A percentile compares a stretch with the other conserved stretches of the same genome.
phyloP scores from a whole-genome alignment of 2,329 filamentous ascomycete species.

The Alternaria sp. region DNA sequence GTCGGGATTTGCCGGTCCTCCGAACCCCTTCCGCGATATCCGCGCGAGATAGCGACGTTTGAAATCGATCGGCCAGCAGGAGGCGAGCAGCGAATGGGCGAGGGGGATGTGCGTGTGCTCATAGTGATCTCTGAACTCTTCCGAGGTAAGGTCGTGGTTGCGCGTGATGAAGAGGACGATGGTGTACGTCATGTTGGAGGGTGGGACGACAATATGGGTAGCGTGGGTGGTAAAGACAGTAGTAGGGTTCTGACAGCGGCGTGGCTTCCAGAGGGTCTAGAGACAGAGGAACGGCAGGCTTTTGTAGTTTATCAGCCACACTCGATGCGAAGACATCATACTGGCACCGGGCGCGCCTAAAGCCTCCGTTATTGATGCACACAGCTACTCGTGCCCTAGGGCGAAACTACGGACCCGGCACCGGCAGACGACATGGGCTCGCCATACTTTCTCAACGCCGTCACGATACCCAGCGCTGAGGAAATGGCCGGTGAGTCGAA shows the following conservation, averaged over 20 bases:
- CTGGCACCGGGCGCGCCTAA: constrained; percentile 5
- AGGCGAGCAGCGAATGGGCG: constrained; percentile 22
- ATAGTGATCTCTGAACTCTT: constrained; percentile 37
- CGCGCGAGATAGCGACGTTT: constrained; percentile 38
- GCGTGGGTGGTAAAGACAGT: background rate
- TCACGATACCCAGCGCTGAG: background rate
- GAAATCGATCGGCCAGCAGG: constrained; percentile 27
- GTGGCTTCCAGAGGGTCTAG: constrained; percentile 16
- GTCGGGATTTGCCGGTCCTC: constrained; percentile 30
- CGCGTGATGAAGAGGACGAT: constrained; percentile 36
- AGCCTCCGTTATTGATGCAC: constrained; percentile 1
- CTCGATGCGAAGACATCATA: background rate
- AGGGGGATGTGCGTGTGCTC: constrained; percentile 38
- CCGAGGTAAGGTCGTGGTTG: constrained; percentile 24
- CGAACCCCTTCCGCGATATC: constrained; percentile 33
- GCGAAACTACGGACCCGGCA: constrained; percentile 6
- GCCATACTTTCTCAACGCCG: constrained; percentile 3
- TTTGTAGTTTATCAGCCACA: constrained; percentile 11
- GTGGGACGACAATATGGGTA: background rate
- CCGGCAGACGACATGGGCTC: constrained; percentile 13
- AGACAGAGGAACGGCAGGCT: constrained; percentile 9
- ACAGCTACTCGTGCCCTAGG: constrained; percentile 13
- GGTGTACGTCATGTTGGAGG: constrained; percentile 30
- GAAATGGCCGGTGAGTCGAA: background rate
- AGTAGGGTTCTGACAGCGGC: constrained; percentile 13